Base-by-base conservation (phyloP, 352 stramenopile genomes). In the Phytopythium chamaehyphon region DNA sequence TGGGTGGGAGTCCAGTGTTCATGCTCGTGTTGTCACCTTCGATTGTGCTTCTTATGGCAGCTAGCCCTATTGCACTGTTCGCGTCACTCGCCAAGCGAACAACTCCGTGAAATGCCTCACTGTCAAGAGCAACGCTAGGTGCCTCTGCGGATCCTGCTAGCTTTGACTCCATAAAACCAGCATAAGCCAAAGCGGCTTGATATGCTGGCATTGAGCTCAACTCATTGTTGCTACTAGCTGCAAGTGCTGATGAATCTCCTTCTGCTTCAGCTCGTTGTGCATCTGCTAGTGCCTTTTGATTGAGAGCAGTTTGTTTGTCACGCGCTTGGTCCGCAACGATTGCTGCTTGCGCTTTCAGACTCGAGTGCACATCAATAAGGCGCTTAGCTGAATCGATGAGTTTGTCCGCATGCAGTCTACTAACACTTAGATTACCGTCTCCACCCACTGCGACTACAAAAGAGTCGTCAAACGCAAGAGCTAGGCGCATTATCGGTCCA, bases 391-490 rank as follows among this genome's bases (percentile, higher is more conserved):
- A 58, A n/a, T 73, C 58, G 3, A 70, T 64, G 21, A 90, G 47
- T 40, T 84, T 82, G 15, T 86, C 73, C n/a, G 44, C 61, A 44
- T 87, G 52, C 1, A 96, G 37, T 11, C 83, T 73, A 26, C 70
- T 71, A 39, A 93, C 68, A 22, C 77, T 88, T 4, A 97, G 43
- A 31, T 90, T 81, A 6, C 88, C 86, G 42, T 97, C 88, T 18
- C 51, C 62, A 12, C 86, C 88, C 5, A 65, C 71, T 22, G 73
- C 71, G 15, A 97, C 24, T 1, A 93, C 57, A 26, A 86, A 96
- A 26, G 74, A 79, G 42, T 96, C 86, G 59, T 97, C 88, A 31
- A 87, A 96, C 14, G 79, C 93, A 33, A 90, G 47, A n/a, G 71
- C 66, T 12, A 83, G 57, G 9, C 64, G 60, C 10, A 72, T 33